These are phyloP conservation scores for Paraconiothyrium brasiliense DNA, from an alignment of 2,329 filamentous ascomycete genomes.

Conservation along the genomic window DNA sequence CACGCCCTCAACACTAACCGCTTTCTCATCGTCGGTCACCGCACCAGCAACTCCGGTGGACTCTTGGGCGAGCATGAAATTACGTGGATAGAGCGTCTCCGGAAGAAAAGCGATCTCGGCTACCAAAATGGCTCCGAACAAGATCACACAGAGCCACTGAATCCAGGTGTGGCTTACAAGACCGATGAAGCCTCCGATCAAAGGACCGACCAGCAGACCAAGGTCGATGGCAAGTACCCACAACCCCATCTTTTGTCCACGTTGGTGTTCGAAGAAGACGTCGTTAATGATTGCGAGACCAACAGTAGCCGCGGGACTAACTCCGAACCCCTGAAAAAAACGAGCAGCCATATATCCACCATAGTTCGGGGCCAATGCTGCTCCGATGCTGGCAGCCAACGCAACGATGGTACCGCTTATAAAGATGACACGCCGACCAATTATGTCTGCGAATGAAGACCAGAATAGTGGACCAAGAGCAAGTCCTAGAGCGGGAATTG, in stretches of 20 bases:
- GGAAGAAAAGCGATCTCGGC: slow-evolving; percentile 7
- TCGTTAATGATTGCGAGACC: slow-evolving; percentile 12
- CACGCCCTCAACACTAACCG: no score
- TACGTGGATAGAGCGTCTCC: slow-evolving; percentile 9
- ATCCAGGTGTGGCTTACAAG: slow-evolving; percentile 10
- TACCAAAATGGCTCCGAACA: slow-evolving; percentile 5
- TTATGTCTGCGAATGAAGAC: slow-evolving; percentile 13
- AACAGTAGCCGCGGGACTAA: slow-evolving; percentile 10
- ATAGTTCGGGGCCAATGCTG: slow-evolving; percentile 9
- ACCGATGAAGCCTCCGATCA: slow-evolving; percentile 9
- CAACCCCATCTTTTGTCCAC: slow-evolving; percentile 13
- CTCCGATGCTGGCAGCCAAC: slow-evolving; percentile 10
- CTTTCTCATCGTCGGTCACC: background rate
- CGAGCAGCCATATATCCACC: slow-evolving; percentile 9
- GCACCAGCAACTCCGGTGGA: background rate
- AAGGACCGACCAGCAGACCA: slow-evolving; percentile 6
- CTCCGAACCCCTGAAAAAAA: slow-evolving; percentile 13
- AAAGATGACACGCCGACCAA: slow-evolving; percentile 12
- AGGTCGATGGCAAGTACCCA: slow-evolving; percentile 15
- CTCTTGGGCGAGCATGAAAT: slow-evolving; percentile 8
- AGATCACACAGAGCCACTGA: slow-evolving; percentile 13
- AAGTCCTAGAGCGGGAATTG: slow-evolving; percentile 4
- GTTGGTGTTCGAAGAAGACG: slow-evolving; percentile 12
- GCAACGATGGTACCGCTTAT: slow-evolving; percentile 7
- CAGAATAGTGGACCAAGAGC: slow-evolving; percentile 10